Percentiles rank a stretch among this genome's conserved stretches.
phyloP scores from a whole-genome alignment of 768 basidiomycete genomes.

The Phaeotremella skinneri region DNA sequence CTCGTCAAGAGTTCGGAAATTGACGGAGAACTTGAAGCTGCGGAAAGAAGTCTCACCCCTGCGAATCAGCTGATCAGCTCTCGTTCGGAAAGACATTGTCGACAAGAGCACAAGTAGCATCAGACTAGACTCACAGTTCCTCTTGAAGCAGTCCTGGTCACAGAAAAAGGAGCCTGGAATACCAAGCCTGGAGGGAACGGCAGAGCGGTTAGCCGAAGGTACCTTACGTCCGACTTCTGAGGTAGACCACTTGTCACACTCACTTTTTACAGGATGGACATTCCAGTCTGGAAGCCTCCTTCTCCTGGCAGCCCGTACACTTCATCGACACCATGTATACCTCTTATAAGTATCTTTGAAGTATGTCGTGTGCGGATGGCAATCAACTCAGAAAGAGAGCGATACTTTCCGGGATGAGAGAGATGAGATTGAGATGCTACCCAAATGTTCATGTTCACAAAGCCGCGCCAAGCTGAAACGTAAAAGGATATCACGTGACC shows the following conservation, averaged over 20 bases:
- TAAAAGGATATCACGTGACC: neutral
- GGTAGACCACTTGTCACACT: conserved; percentile 48
- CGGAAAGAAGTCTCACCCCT: conserved; percentile 44
- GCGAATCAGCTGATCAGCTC: conserved; percentile 38
- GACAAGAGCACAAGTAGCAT: neutral
- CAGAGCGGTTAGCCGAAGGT: conserved; percentile 13
- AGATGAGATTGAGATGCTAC: neutral
- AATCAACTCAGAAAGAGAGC: too few relatives aligned
- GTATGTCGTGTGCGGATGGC: too few relatives aligned
- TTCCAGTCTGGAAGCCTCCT: conserved; percentile 80
- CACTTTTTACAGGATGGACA: conserved; percentile 94
- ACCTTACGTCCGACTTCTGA: too few relatives aligned
- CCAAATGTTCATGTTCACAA: neutral
- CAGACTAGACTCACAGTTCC: conserved; percentile 65
- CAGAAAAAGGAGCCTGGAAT: conserved; percentile 65
- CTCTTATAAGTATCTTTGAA: too few relatives aligned
- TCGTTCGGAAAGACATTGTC: conserved; percentile 6
- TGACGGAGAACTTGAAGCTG: too few relatives aligned
- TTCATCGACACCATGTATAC: conserved; percentile 35
- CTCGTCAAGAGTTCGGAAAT: too few relatives aligned
- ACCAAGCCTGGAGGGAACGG: too few relatives aligned
- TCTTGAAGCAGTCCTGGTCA: conserved; percentile 93
- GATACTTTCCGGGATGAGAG: neutral
- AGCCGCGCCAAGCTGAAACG: neutral
- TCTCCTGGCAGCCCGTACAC: conserved; percentile 59